A percentile compares a stretch with the other conserved stretches of the same genome.
Evolutionary conservation across 164 flowering plant genomes (phyloP).

Genomic region (Magnolia officinalis): DNA sequence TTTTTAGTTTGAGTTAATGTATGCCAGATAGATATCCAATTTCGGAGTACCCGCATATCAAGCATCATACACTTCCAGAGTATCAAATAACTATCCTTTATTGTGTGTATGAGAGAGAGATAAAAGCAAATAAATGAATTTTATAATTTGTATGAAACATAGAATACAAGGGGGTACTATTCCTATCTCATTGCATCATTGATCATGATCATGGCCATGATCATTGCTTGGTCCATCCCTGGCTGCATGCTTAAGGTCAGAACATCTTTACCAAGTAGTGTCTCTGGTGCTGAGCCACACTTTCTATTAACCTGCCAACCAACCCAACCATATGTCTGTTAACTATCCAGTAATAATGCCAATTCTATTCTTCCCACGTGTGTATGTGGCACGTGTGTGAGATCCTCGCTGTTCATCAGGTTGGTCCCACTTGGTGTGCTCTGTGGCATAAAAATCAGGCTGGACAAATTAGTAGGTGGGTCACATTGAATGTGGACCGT

Average conservation of each 20-base stretch:
- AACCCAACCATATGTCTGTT: not conserved
- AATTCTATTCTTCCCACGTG: not conserved
- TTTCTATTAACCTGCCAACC: slow-evolving; percentile 19
- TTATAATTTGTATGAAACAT: not conserved
- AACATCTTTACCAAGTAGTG: slow-evolving; percentile 20
- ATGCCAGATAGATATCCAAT: too few relatives aligned
- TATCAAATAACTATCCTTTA: too few relatives aligned
- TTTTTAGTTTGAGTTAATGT: too few relatives aligned
- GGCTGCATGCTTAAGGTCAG: slow-evolving; percentile 16
- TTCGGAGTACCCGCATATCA: too few relatives aligned
- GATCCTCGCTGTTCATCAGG: slow-evolving; percentile 1
- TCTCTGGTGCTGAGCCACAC: not conserved
- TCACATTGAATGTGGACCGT: too few relatives aligned
- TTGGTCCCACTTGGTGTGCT: slow-evolving; percentile 5
- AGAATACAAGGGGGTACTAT: not conserved
- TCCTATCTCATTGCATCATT: slow-evolving; percentile 19
- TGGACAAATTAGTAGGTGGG: too few relatives aligned
- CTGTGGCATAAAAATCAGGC: too few relatives aligned
- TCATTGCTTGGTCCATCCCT: slow-evolving; percentile 17
- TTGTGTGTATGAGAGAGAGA: too few relatives aligned
- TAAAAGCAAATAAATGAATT: too few relatives aligned
- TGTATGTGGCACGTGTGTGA: not conserved
- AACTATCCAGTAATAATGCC: not conserved
- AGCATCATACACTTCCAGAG: too few relatives aligned
- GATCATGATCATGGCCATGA: slow-evolving; percentile 25